Evolutionary conservation across 2,329 filamentous ascomycete species (phyloP).

Genomic region (Sclerotinia minor): DNA sequence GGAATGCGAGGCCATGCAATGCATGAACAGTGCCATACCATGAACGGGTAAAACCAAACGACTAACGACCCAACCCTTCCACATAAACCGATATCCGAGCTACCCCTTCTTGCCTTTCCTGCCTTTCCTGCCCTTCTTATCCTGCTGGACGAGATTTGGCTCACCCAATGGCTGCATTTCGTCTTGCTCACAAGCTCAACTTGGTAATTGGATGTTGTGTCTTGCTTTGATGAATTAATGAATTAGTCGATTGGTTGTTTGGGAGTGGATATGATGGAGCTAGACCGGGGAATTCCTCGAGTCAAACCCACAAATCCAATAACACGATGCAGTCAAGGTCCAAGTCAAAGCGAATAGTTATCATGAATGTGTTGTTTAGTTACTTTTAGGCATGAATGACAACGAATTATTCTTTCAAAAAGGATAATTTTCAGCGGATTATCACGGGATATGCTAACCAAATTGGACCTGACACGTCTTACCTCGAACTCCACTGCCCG

Average conservation of each 20-base stretch:
- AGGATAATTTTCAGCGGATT: constrained; percentile 1
- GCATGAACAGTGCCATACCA: constrained; percentile 10
- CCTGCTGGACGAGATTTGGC: constrained; percentile 4
- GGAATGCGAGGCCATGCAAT: constrained; percentile 13
- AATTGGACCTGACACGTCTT: constrained; percentile 25
- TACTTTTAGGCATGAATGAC: constrained; percentile 25
- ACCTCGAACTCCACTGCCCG: constrained; percentile 21
- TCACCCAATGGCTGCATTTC: background rate
- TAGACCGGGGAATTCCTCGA: constrained; percentile 11
- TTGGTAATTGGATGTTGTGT: constrained; percentile 15
- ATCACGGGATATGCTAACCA: constrained; percentile 19
- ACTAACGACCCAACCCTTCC: too few relatives aligned
- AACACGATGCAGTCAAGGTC: constrained; percentile 23
- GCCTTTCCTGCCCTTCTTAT: background rate
- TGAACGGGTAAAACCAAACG: background rate
- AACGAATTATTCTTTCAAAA: constrained; percentile 24
- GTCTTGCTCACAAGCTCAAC: background rate
- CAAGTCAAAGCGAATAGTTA: constrained; percentile 20
- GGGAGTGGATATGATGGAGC: constrained; percentile 7
- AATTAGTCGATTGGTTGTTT: constrained; percentile 7
- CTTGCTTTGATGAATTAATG: constrained; percentile 11
- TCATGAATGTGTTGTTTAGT: constrained; percentile 25
- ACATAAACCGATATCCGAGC: constrained; percentile 6
- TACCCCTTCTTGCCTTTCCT: background rate
- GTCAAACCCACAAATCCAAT: constrained; percentile 22